A percentile compares a stretch with the other conserved stretches of the same genome.
Conservation (phyloP, 2,329 filamentous ascomycete species). For the Fusarium nematophilum region DNA sequence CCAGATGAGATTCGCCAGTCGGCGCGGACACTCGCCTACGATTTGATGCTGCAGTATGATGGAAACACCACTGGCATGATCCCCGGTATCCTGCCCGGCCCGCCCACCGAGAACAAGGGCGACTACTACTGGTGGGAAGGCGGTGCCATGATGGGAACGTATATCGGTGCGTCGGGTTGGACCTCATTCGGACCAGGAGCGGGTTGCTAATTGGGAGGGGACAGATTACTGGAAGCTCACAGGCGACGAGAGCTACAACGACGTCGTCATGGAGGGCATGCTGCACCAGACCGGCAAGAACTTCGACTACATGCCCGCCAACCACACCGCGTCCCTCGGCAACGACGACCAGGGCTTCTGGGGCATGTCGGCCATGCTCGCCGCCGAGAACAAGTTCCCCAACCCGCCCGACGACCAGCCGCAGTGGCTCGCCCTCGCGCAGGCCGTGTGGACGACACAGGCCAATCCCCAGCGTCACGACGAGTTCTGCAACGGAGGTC, state of each 20-base stretch:
- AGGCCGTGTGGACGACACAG: slow-evolving; percentile 75
- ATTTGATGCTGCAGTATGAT: slow-evolving; percentile 63
- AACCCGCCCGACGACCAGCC: slow-evolving; percentile 65
- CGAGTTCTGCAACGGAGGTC: slow-evolving; percentile 72
- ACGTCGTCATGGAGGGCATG: slow-evolving; percentile 66
- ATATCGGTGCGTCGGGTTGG: slow-evolving; percentile 60
- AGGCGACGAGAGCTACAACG: slow-evolving; percentile 72
- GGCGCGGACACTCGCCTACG: slow-evolving; percentile 60
- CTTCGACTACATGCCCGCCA: slow-evolving; percentile 69
- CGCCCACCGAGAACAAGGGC: slow-evolving; percentile 58
- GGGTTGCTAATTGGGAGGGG: background rate
- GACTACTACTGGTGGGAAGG: slow-evolving; percentile 82
- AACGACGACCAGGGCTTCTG: slow-evolving; percentile 80
- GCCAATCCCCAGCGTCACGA: slow-evolving; percentile 72
- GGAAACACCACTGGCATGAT: slow-evolving; percentile 63
- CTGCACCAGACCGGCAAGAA: slow-evolving; percentile 68
- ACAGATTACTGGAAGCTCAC: slow-evolving; percentile 75
- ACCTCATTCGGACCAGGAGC: rapidly evolving
- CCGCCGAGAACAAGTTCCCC: slow-evolving; percentile 73
- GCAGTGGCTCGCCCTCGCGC: slow-evolving; percentile 73
- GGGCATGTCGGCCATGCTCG: slow-evolving; percentile 75
- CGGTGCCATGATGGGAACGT: slow-evolving; percentile 74
- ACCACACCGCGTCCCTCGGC: slow-evolving; percentile 69
- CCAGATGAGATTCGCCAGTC: slow-evolving; percentile 59
- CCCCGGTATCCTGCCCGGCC: slow-evolving; percentile 69